These are phyloP conservation scores for Pyrenophora tritici-repentis DNA, from an alignment of 2,329 filamentous ascomycete genomes.

Conservation along the genomic window DNA sequence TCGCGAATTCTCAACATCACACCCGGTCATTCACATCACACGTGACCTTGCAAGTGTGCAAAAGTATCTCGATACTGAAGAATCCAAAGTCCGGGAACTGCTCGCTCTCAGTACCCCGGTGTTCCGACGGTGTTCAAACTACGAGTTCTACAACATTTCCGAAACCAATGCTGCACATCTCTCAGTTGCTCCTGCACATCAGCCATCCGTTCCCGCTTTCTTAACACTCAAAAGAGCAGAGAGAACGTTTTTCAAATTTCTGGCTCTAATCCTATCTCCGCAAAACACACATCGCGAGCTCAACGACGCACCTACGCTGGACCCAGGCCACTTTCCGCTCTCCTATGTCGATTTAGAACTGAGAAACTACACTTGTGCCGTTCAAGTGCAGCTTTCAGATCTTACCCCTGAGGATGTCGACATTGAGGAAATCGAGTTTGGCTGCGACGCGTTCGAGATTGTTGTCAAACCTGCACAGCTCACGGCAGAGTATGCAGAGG, in stretches of 20 bases:
- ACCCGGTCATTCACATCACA: conserved; percentile 74
- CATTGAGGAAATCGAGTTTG: conserved; percentile 67
- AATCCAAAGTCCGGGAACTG: conserved; percentile 62
- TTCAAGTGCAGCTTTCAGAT: conserved; percentile 65
- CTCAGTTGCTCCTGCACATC: conserved; percentile 32
- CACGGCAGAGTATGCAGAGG: conserved; percentile 32
- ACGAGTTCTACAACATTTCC: conserved; percentile 77
- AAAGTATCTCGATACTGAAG: conserved; percentile 60
- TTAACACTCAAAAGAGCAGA: conserved; percentile 70
- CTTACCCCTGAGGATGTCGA: conserved; percentile 61
- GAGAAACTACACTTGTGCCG: conserved; percentile 68
- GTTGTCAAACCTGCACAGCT: conserved; percentile 52
- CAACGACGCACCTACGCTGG: conserved; percentile 56
- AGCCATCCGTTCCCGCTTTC: conserved; percentile 59
- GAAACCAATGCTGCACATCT: conserved; percentile 51
- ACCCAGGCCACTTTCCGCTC: conserved; percentile 65
- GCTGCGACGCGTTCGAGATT: conserved; percentile 69
- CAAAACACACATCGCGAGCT: conserved; percentile 46
- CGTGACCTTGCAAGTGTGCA: conserved; percentile 69
- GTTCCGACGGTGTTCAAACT: conserved; percentile 69
- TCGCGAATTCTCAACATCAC: conserved; percentile 64
- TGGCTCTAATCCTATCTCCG: conserved; percentile 63
- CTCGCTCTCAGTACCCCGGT: conserved; percentile 62
- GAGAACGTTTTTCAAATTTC: conserved; percentile 69
- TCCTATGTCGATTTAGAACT: conserved; percentile 64